phyloP scores from a whole-genome alignment of 2,329 filamentous ascomycete species.

The Cryphonectria japonica region DNA sequence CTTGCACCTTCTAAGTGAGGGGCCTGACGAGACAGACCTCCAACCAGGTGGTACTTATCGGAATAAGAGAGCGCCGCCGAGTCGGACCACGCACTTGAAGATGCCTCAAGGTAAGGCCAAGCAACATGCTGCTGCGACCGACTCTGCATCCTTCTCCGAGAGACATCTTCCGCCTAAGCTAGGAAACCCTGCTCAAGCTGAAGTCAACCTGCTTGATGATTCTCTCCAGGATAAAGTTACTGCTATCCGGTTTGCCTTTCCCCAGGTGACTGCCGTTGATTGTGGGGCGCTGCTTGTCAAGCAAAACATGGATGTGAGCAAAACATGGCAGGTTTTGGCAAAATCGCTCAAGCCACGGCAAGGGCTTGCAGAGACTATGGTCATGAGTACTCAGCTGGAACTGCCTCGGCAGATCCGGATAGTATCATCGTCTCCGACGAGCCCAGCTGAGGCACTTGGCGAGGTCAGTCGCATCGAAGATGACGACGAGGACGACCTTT shows the following conservation, averaged over 20 bases:
- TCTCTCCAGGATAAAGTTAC: conserved; percentile 28
- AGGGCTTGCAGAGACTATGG: conserved; percentile 29
- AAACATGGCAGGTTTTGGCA: conserved; percentile 44
- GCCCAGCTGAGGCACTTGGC: conserved; percentile 13
- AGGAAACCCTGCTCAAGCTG: background rate
- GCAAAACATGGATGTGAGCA: conserved; percentile 41
- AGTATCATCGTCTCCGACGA: conserved; percentile 25
- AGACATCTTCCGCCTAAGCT: background rate
- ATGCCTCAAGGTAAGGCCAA: background rate
- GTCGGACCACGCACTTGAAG: background rate
- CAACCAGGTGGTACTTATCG: background rate
- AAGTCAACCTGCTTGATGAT: conserved; percentile 3
- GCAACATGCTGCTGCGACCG: background rate
- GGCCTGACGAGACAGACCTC: conserved; percentile 35
- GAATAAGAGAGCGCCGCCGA: background rate
- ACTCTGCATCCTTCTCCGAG: conserved; percentile 5
- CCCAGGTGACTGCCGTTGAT: conserved; percentile 40
- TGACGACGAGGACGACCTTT: conserved; percentile 10
- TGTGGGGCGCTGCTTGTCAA: conserved; percentile 43
- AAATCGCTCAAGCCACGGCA: conserved; percentile 39
- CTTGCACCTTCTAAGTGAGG: conserved; percentile 33
- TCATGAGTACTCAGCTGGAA: conserved; percentile 27
- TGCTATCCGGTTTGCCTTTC: conserved; percentile 46
- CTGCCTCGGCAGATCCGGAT: conserved; percentile 29
- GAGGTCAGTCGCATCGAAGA: conserved; percentile 26